phyloP scores from a whole-genome alignment of 352 stramenopile genomes.

The Phytopythium kandeliae region DNA sequence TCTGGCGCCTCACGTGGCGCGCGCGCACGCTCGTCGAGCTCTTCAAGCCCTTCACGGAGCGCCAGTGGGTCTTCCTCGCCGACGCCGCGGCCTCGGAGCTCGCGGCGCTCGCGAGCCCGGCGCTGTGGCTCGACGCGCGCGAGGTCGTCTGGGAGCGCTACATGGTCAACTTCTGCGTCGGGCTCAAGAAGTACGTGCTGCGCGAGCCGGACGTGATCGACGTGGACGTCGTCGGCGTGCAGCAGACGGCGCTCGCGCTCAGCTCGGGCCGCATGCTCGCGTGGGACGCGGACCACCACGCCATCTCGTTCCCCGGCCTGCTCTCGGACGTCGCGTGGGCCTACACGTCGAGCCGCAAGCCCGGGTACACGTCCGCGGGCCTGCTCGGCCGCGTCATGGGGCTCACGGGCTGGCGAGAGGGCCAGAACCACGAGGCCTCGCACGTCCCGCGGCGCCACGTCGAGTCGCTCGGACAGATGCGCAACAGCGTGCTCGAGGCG shows the following conservation, averaged over 20 bases:
- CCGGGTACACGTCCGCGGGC: slow-evolving; percentile 81
- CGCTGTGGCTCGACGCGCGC: slow-evolving; percentile 64
- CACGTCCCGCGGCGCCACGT: slow-evolving; percentile 72
- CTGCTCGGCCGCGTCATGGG: slow-evolving; percentile 82
- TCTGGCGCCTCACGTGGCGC: slow-evolving; percentile 75
- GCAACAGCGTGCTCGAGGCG: slow-evolving; percentile 69
- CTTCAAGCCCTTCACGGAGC: slow-evolving; percentile 86
- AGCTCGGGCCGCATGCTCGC: slow-evolving; percentile 75
- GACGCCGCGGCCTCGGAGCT: slow-evolving; percentile 42
- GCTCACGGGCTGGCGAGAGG: slow-evolving; percentile 81
- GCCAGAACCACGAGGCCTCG: slow-evolving; percentile 81
- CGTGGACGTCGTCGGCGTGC: slow-evolving; percentile 72
- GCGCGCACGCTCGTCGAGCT: slow-evolving; percentile 69
- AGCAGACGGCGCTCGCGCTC: slow-evolving; percentile 77
- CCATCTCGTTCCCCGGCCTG: slow-evolving; percentile 80
- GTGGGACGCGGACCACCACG: slow-evolving; percentile 87
- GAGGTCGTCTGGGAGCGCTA: slow-evolving; percentile 85
- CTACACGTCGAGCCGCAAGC: slow-evolving; percentile 85
- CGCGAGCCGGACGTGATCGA: slow-evolving; percentile 73
- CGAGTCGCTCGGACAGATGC: slow-evolving; percentile 52
- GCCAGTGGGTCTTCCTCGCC: slow-evolving; percentile 75
- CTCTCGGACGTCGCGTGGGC: slow-evolving; percentile 86
- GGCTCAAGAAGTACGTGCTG: slow-evolving; percentile 79
- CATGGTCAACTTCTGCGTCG: slow-evolving; percentile 80
- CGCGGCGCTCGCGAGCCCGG: slow-evolving; percentile 16